Base-by-base conservation (phyloP, 495 filamentous ascomycete genomes). In the Echria macrotheca region DNA sequence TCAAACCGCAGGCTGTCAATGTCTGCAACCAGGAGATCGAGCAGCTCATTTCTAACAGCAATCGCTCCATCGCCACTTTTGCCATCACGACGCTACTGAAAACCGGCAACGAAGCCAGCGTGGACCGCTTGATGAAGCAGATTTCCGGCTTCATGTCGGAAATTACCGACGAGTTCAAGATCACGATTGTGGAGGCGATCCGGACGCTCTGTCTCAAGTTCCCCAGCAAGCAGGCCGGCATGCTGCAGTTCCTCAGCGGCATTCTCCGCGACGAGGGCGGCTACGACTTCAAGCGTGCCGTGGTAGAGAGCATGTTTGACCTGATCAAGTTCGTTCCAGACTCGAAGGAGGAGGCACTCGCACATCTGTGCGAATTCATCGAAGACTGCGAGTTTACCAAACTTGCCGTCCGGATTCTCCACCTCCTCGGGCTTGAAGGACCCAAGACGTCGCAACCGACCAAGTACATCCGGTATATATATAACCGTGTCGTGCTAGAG, bases 321-420 rank as follows among this genome's bases (percentile, higher is more conserved):
- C 75, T 99, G 35, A 99, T 99, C 69, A 96, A 96, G 62, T 99
- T 97, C 64, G 93, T 97, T 4, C 93, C 94, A 3, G 93, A 96
- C 32, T 94, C 89, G 57, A 95, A 94, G 71, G 93, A 97, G 72
- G 94, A 99, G 62, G 90, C 94, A 17, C 81, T 99, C 28, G 89
- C 90, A 11, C 93, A 96, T 63, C 81, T 99, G 12, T 96, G 91
- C 70, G 93, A 99, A 63, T 99, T 99, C 67, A 97, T 99, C 54
- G 93, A 99, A 67, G 93, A 99, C 64, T 99, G 93, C 75, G 93
- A 99, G 60, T 99, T 96, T 67, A 96, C 93, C 14, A 99, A 99
- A 70, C 78, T 99, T 44, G 91, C 94, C 28, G 91, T 99, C 40
- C 82, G 94, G 36, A 89, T 97, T 52, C 72, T 99, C 29, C 91